Base-by-base conservation (phyloP, 331 rosid species). In the Malus hybrid region DNA sequence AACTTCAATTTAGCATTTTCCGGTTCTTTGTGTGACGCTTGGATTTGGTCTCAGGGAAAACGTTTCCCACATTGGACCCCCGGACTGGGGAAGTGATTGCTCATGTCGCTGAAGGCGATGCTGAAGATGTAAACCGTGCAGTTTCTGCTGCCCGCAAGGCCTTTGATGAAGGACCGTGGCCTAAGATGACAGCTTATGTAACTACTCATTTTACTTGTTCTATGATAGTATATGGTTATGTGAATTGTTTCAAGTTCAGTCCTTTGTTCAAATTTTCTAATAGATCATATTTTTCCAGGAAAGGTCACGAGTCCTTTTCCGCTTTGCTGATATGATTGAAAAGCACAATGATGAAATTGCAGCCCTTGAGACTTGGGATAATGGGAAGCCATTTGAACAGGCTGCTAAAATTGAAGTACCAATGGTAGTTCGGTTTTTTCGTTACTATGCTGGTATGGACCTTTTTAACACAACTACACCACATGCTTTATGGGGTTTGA, bases 161-260 rank as follows among this genome's bases (percentile, higher is more conserved):
- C 34, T 94, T 94, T 48, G 97, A 92, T 80, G 85, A 85, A 64
- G 99, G 96, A 32, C 97, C 97, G 44, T 94, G 99, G 98, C 96
- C 99, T 61, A 94, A 27, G 85, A 83, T 92, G 92, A 67, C 99
- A 69, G 97, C 97, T 50, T 94, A 94, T 89, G 97, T 94, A 81
- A 79, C 74, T 65, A 33, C 67, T 33, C 76, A 28, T 28, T 75
- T 57, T 10, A 42, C 48, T 24, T 24, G 24, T 24, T 24, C 24
- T 24, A 24, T 24, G 24, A 24, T 24, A 24, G 24, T 24, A 24
- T 24, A 24, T 24, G 24, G 24, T 24, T 24, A 24, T 24, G 24
- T 24, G 24, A 24, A 24, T 24, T 24, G 24, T 24, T 24, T 24
- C 24, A 24, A 24, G 24, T 24, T 24, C 46, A 52, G 55, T 32